These are phyloP conservation scores for Pelargonium cotyledonis DNA, from an alignment of 441 rosid genomes.

Conservation along the genomic window DNA sequence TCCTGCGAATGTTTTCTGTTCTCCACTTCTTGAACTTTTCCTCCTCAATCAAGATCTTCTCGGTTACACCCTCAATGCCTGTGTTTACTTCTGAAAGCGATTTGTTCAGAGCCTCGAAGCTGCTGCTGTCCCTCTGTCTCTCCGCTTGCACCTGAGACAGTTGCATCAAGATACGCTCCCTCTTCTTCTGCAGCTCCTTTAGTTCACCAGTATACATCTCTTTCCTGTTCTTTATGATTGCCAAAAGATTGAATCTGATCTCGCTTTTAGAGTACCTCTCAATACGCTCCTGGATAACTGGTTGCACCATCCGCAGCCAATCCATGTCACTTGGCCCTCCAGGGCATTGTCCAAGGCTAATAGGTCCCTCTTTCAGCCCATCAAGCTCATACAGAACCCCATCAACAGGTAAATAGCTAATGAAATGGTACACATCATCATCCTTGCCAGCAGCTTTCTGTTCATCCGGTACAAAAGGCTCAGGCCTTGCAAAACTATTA, in stretches of 20 bases:
- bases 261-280: conserved; percentile 84
- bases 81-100: conserved; percentile 62
- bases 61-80: conserved; percentile 69
- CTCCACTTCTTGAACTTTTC: conserved; percentile 94
- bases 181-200: conserved; percentile 75
- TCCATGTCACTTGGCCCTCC: conserved; percentile 55
- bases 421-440: conserved; percentile 92
- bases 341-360: conserved; percentile 75
- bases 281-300: conserved; percentile 86
- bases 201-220: conserved; percentile 75
- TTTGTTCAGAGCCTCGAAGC: conserved; percentile 43
- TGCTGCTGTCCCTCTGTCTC: conserved; percentile 40
- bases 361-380: conserved; percentile 92
- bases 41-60: conserved; percentile 86
- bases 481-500: conserved; percentile 94
- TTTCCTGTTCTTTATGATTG: conserved; percentile 79
- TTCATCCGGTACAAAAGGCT: conserved; percentile 87
- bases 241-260: conserved; percentile 92
- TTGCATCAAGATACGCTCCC: conserved; percentile 74
- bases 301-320: conserved; percentile 85
- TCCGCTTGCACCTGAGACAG: conserved; percentile 50
- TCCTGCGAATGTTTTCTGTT: conserved; percentile 84
- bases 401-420: conserved; percentile 83
- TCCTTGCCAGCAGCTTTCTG: conserved; percentile 78
- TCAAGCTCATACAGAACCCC: conserved; percentile 92